A percentile compares a stretch with the other conserved stretches of the same genome.
Conservation (phyloP, 2,329 filamentous ascomycete genomes). For the Thelonectria olida region DNA sequence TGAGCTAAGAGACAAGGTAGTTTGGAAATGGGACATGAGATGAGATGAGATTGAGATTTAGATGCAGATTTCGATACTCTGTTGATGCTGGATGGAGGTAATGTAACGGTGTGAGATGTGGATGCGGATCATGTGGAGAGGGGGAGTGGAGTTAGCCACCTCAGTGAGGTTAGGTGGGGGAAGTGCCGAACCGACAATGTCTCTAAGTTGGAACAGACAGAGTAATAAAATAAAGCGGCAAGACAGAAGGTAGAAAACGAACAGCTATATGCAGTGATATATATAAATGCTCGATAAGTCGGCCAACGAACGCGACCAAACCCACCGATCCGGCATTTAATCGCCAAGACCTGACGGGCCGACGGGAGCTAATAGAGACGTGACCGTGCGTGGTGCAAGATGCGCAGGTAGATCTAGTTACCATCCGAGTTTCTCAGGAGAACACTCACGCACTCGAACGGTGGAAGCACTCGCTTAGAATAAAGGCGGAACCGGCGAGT, state of each 20-base stretch:
- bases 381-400: not conserved
- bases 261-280: too few species aligned
- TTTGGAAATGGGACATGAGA: not conserved
- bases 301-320: not conserved
- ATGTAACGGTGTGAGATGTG: not conserved
- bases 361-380: not conserved
- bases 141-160: not conserved
- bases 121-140: not conserved
- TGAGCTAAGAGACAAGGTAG: not conserved
- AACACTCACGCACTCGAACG: too few species aligned
- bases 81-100: not conserved
- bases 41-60: slow-evolving; percentile 16
- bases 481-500: not conserved
- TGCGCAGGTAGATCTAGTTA: too few species aligned
- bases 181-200: too few species aligned
- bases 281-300: too few species aligned
- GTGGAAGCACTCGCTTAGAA: not conserved
- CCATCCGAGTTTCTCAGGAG: too few species aligned
- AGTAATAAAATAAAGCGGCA: too few species aligned
- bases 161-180: too few species aligned
- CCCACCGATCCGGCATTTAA: not conserved
- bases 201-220: too few species aligned
- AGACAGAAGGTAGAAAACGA: too few species aligned
- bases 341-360: not conserved
- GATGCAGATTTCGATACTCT: not conserved